These are phyloP conservation scores for Dissophora ornata DNA, from an alignment of 192 early-diverging fungal species.

Conservation along the genomic window DNA sequence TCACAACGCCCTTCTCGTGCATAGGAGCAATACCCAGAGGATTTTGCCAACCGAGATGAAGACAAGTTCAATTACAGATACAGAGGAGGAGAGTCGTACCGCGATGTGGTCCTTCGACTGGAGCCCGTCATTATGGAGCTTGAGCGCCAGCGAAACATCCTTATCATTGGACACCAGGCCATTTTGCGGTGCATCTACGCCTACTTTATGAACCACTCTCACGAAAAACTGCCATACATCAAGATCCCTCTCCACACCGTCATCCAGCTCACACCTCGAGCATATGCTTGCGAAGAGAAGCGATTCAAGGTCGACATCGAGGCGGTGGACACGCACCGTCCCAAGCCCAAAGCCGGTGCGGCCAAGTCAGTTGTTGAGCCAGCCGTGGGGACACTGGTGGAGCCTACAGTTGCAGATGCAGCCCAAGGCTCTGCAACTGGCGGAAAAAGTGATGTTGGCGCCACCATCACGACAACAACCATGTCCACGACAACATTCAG, in stretches of 20 bases:
- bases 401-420: background rate
- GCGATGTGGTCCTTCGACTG: conserved; percentile 93
- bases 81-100: conserved; percentile 89
- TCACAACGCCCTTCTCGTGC: background rate
- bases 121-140: conserved; percentile 99
- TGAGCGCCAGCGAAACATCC: conserved; percentile 94
- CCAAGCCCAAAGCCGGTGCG: conserved; percentile 63
- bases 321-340: conserved; percentile 97
- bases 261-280: conserved; percentile 96
- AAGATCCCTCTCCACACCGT: conserved; percentile 99
- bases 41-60: conserved; percentile 93
- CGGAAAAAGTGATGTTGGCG: conserved; percentile 25
- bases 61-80: conserved; percentile 97
- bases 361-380: conserved; percentile 7
- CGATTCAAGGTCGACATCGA: conserved; percentile 95
- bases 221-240: conserved; percentile 97
- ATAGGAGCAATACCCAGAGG: conserved; percentile 87
- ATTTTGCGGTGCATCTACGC: conserved; percentile 97
- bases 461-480: conserved; percentile 45
- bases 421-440: conserved; percentile 3
- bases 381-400: conserved; percentile 1
- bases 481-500: conserved; percentile 53
- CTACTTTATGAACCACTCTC: conserved; percentile 94
- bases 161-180: conserved; percentile 98
- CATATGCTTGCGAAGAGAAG: conserved; percentile 96